Evolutionary conservation across 2,329 filamentous ascomycete genomes (phyloP).

Genomic region (Thielaviopsis musarum): DNA sequence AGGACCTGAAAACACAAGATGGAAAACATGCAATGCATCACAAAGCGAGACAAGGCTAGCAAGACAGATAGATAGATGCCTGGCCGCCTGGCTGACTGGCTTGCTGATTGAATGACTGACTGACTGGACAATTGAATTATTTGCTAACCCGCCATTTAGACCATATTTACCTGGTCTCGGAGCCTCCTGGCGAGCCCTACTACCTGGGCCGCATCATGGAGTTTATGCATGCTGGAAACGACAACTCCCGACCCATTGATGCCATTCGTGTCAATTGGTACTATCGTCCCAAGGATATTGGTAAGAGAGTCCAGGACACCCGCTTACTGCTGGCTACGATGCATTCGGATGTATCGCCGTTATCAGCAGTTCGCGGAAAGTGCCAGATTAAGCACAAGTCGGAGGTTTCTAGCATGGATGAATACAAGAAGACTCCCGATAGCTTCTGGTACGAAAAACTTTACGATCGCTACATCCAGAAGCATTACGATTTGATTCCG

Average conservation of each 20-base stretch:
- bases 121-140: not conserved
- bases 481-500: slow-evolving; percentile 92
- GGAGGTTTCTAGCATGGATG: slow-evolving; percentile 68
- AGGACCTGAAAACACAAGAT: not conserved
- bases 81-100: too few relatives aligned
- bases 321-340: slow-evolving; percentile 89
- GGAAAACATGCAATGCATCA: not conserved
- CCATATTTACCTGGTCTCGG: slow-evolving; percentile 90
- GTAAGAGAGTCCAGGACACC: slow-evolving; percentile 78
- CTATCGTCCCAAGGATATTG: slow-evolving; percentile 90
- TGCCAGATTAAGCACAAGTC: slow-evolving; percentile 79
- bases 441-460: slow-evolving; percentile 95
- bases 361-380: slow-evolving; percentile 84
- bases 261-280: slow-evolving; percentile 94
- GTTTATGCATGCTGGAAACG: slow-evolving; percentile 70
- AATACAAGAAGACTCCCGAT: slow-evolving; percentile 70
- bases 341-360: slow-evolving; percentile 91
- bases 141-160: slow-evolving; percentile 22
- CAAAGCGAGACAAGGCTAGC: not conserved
- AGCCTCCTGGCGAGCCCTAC: slow-evolving; percentile 94
- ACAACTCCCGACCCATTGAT: slow-evolving; percentile 58
- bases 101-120: too few relatives aligned
- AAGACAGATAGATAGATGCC: not conserved
- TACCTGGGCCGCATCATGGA: slow-evolving; percentile 98
- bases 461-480: slow-evolving; percentile 95